Base-by-base conservation (phyloP, 2,329 filamentous ascomycete species). In the Trichoderma breve region DNA sequence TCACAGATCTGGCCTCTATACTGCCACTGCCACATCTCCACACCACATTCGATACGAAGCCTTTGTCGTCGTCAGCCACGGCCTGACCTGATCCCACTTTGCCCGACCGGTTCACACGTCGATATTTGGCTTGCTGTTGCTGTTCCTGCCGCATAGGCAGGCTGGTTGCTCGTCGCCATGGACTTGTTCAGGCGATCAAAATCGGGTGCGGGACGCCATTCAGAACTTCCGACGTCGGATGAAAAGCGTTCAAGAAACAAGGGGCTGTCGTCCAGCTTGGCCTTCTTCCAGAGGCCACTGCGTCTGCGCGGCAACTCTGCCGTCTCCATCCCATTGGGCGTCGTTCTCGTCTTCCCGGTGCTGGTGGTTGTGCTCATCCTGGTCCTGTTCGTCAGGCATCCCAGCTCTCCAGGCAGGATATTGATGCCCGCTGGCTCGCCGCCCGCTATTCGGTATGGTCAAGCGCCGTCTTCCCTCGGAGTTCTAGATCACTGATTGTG, bases 321-420 rank as follows among this genome's bases (percentile, higher is more conserved):
- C 79, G 90, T 98, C 81, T 97, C 95, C 66, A 91, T 98, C 80
- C 96, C 96, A 30, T 86, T 99, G 67, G 95, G 95, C 76, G 90
- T 98, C 79, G 94, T 98, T 77, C 88, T 99, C 76, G 85, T 98
- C 76, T 98, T 98, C 81, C 96, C 96, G 75, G 90, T 92, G 80
- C 91, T 98, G 80, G 93, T 98, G 78, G 89, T 98, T 83, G 88
- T 97, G 78, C 88, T 98, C 81, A 97, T 98, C 81, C 85, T 98
- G 75, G 86, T 97, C 78, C 88, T 99, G 73, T 94, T 98, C 81
- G 89, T 97, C 79, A 90, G 92, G 79, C 94, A 98, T 84, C 94
- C 95, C 72, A 92, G 91, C 80, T 93, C 92, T 39, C 89, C 93
- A 12, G 94, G 92, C 70, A 89, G 91, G 74, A 93, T 97, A 82